Evolutionary conservation across 2,329 filamentous ascomycete genomes (phyloP), one percentile per base, ranked within the genome.

Genomic region (Capronia epimyces): DNA sequence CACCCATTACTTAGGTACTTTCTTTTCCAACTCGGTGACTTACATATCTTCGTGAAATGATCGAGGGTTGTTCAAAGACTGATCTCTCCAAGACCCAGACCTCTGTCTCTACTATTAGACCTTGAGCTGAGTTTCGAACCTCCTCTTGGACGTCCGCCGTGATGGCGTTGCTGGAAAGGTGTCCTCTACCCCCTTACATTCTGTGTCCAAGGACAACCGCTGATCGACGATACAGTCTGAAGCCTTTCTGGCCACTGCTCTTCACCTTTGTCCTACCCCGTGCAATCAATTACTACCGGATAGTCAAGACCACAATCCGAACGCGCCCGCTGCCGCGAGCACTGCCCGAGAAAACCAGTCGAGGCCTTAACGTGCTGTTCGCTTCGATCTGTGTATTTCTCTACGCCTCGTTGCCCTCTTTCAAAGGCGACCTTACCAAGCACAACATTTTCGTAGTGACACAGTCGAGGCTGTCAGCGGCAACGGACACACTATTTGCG

Each of bases 391-490:
- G 75, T 39, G 55, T 77, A 51, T 78, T 75, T 59, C 67, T 87
- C 45, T 62, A 83, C 52, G 77, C 81, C 52, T 83, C 85, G 62
- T 66, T 57, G 63, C 69, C 20, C 64, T 66, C 34, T 18, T 37
- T 34, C 48, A 60, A 21, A 13, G 52, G 50, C 21, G 46, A 46
- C 2, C 18, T 51, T 55, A 62, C 24, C 27, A 52, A 53, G 37
- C 82, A 88, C 65, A 96, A 96, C 70, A 74, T 97, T 67, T 95
- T 97, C 75, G 65, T 69, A 24, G 68, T 75, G 15, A 96, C 91
- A 1, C 76, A 82, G 50, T 93, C 88, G 44, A 87, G 90, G 27
- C 81, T 97, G 15, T 86, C 89, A 63, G 91, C 87, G 36, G 83
- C 89, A n/a, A 84, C 81, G 36, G 87, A 91, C 64, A 83, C 94